Evolutionary conservation across 2,329 filamentous ascomycete genomes (phyloP).

Genomic region (Exophiala viscosa): DNA sequence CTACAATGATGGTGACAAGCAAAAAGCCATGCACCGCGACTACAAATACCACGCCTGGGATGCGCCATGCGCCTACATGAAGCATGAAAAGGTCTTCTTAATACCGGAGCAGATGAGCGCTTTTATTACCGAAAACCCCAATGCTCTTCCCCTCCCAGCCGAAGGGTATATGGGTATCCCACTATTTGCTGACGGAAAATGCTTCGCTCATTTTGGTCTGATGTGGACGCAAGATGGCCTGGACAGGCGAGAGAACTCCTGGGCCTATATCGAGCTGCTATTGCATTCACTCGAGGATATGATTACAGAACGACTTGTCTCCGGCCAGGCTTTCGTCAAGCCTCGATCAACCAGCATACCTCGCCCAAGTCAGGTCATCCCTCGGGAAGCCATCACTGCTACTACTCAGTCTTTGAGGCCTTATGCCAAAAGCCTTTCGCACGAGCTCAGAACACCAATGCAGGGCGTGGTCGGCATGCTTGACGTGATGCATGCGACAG

Average conservation of each 20-base stretch:
- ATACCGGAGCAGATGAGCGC: slow-evolving; percentile 60
- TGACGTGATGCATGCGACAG: slow-evolving; percentile 71
- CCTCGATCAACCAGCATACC: slow-evolving; percentile 28
- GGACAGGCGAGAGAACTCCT: slow-evolving; percentile 53
- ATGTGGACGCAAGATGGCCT: slow-evolving; percentile 67
- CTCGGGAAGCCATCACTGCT: slow-evolving; percentile 54
- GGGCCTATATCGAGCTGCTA: slow-evolving; percentile 65
- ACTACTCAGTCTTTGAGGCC: slow-evolving; percentile 64
- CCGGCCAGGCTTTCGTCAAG: slow-evolving; percentile 49
- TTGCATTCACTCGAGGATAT: slow-evolving; percentile 66
- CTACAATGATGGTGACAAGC: slow-evolving; percentile 57
- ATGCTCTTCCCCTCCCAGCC: slow-evolving; percentile 56
- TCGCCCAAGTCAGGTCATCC: slow-evolving; percentile 44
- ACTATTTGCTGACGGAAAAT: slow-evolving; percentile 62
- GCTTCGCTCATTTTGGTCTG: slow-evolving; percentile 66
- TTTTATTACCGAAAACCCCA: slow-evolving; percentile 59
- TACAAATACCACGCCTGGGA: slow-evolving; percentile 63
- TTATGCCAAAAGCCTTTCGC: slow-evolving; percentile 68
- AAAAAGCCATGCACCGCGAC: slow-evolving; percentile 54
- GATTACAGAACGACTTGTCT: slow-evolving; percentile 56
- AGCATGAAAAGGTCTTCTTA: slow-evolving; percentile 66
- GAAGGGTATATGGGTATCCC: slow-evolving; percentile 67
- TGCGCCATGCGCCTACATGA: slow-evolving; percentile 66
- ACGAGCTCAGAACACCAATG: slow-evolving; percentile 70
- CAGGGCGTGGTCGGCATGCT: slow-evolving; percentile 73